Conservation (phyloP, 148 eudicot species). For the Rhododendron mucronatum region DNA sequence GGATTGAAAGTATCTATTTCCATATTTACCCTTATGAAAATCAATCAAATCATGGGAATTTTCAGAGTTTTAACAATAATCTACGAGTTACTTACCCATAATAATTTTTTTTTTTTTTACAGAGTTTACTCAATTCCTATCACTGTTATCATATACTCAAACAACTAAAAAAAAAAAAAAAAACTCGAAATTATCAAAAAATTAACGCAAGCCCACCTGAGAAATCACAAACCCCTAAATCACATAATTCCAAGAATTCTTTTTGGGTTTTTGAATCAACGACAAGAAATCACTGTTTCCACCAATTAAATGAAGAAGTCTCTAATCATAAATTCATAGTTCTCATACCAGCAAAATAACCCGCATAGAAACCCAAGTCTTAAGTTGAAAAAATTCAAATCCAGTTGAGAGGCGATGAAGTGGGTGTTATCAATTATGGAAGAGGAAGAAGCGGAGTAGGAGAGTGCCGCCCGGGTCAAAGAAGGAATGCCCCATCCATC, state of each 20-base stretch:
- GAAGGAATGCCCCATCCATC: slow-evolving; percentile 4
- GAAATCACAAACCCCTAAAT: slow-evolving; percentile 9
- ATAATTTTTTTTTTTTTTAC: no score
- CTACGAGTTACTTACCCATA: no score
- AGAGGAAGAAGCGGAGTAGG: no score
- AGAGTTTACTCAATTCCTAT: background rate
- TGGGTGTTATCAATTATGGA: no score
- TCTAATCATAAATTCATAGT: background rate
- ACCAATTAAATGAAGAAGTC: background rate
- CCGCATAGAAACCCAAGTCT: background rate
- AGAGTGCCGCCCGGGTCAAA: background rate
- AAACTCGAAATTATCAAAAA: background rate
- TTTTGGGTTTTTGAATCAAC: background rate
- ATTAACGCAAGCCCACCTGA: slow-evolving; percentile 5
- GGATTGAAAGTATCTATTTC: no score
- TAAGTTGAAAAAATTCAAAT: background rate
- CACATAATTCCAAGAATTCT: background rate
- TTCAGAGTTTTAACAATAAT: no score
- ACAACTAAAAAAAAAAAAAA: background rate
- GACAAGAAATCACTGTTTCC: background rate
- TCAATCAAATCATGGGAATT: no score
- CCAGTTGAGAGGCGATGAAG: background rate
- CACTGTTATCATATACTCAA: background rate
- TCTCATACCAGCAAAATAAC: background rate
- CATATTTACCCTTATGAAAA: no score